Evolutionary conservation across 1,284 basidiomycete genomes (phyloP), one percentile per base, ranked within the genome.

Genomic region (Naganishia sp.): DNA sequence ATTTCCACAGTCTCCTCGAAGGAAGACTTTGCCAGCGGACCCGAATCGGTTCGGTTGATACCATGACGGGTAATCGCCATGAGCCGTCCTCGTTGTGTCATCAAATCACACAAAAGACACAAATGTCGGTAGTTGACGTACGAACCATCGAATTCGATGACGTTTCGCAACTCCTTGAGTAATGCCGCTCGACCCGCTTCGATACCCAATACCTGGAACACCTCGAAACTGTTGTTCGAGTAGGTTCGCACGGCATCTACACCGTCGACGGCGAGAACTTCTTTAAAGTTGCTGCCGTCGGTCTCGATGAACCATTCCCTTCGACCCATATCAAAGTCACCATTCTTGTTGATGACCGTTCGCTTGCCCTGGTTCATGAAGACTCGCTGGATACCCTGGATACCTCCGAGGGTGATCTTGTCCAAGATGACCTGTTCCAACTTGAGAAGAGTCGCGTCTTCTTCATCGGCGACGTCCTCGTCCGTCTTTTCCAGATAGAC

Each of bases 1-100:
- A 99, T 97, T 79, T 99, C 96, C 69, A 98, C 96, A 0, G 96
- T 99, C 84, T 99, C 96, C 80, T 99, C 96, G 84, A 99, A 99
- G 3, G 96, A 98, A 81, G 94, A 98, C 55, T 96, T 86, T 89
- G 99, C 98, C 63, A 99, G 84, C 1, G 96, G 95, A 48, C 94
- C 94, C 11, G 94, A 95, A 74, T 98, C 94, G 36, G 95, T 91
- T 64, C 95, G 88, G 81, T 99, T 99, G 81, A 99, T 99, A 80
- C 96, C 96, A 76, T 99, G 96, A 57, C 96, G 93, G 55, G 96
- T 99, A 80, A 99, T 99, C 13, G 95, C 93, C 95, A 99, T 99
- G 69, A 99, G 84, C 10, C 86, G 82, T 46, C 96, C 96, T 66
- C 93, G 90, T 74, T 95, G 93, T 15, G 95, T 99, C 96, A 99